A percentile compares a stretch with the other conserved stretches of the same genome.
Evolutionary conservation across 1,139 yeast genomes (phyloP).

Genomic region (Hyphopichia buzzinii): DNA sequence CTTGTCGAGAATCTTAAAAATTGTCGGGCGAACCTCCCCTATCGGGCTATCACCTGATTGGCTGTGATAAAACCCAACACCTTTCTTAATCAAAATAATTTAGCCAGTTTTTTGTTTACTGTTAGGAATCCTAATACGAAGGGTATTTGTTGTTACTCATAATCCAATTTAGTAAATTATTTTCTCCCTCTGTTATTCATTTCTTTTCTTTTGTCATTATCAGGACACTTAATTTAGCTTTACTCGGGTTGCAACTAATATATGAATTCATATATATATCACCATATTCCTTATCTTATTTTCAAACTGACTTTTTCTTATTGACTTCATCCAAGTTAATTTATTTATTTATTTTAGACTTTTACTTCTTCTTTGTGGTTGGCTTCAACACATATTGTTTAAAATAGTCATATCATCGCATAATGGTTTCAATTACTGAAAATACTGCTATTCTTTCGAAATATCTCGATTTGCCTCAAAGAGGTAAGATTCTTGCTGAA

Average conservation of each 20-base stretch:
- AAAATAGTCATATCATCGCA: conserved; percentile 5
- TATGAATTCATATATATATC: conserved; percentile 2
- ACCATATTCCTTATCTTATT: conserved; percentile 1
- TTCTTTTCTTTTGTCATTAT: background rate
- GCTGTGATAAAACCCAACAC: background rate
- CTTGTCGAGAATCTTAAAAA: too few relatives aligned
- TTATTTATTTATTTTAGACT: background rate
- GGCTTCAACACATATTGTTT: background rate
- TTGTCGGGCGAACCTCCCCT: background rate
- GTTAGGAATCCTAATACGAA: background rate
- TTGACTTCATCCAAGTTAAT: background rate
- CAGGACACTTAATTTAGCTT: background rate
- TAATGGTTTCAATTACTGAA: conserved; percentile 53
- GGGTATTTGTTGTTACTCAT: background rate
- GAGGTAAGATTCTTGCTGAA: conserved; percentile 88
- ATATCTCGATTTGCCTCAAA: conserved; percentile 80
- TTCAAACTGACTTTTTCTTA: background rate
- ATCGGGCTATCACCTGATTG: background rate
- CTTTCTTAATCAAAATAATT: background rate
- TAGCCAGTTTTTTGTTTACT: background rate
- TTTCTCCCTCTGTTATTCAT: background rate
- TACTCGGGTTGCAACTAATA: background rate
- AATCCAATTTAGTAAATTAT: background rate
- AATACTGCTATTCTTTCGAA: conserved; percentile 77
- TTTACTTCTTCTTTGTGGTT: background rate